phyloP scores from a whole-genome alignment of 805 yeast genomes.

The Deakozyma indianensis region DNA sequence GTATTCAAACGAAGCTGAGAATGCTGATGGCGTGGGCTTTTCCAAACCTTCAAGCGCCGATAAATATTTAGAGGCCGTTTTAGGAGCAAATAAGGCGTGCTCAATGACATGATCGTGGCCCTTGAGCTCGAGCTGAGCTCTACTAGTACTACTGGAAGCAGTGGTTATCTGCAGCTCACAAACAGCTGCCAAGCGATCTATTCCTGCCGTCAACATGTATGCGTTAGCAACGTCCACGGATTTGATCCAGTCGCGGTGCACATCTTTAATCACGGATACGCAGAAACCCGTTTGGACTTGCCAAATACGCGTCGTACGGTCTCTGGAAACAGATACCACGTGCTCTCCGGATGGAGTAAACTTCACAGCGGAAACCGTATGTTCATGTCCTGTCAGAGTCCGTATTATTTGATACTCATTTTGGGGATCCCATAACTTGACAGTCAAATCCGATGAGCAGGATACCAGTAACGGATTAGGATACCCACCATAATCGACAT shows the following conservation, averaged over 20 bases:
- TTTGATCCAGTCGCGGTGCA: conserved; percentile 81
- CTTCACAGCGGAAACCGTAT: conserved; percentile 53
- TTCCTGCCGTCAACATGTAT: conserved; percentile 28
- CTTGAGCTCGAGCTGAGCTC: conserved; percentile 40
- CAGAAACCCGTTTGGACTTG: conserved; percentile 54
- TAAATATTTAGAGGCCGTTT: conserved; percentile 30
- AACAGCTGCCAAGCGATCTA: conserved; percentile 60
- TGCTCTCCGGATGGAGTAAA: conserved; percentile 39
- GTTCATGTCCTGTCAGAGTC: conserved; percentile 75
- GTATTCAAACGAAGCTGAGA: conserved; percentile 30
- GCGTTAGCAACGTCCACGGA: conserved; percentile 30
- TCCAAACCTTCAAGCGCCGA: conserved; percentile 29
- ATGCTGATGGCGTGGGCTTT: conserved; percentile 17
- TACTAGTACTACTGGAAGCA: not conserved
- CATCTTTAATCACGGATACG: conserved; percentile 45
- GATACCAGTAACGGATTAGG: conserved; percentile 27
- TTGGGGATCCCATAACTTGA: conserved; percentile 59
- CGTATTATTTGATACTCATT: conserved; percentile 37
- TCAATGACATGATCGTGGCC: conserved; percentile 84
- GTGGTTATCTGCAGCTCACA: conserved; percentile 28
- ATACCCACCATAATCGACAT: conserved; percentile 40
- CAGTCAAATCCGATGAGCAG: conserved; percentile 34
- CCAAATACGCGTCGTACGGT: conserved; percentile 76
- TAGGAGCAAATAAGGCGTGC: conserved; percentile 52
- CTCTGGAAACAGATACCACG: conserved; percentile 68